Evolutionary conservation across 768 basidiomycete species (phyloP).

Genomic region (Pleurotus eryngii): DNA sequence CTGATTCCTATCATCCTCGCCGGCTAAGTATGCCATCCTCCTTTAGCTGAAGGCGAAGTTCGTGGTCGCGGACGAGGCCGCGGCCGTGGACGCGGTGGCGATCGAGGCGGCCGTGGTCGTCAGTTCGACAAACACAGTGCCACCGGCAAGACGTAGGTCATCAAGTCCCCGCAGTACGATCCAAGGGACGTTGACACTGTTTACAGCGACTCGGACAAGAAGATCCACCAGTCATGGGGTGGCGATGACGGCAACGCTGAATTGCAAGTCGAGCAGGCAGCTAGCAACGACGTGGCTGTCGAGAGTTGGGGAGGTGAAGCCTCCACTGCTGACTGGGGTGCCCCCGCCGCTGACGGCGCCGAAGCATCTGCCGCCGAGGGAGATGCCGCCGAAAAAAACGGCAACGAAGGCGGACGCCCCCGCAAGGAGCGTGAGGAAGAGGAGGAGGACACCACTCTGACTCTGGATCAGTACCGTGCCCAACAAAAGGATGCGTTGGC

Average conservation of each 20-base stretch:
- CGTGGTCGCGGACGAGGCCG: conserved; percentile 45
- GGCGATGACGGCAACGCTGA: conserved; percentile 85
- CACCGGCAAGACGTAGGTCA: conserved; percentile 76
- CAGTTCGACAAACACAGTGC: conserved; percentile 83
- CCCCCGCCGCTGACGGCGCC: conserved; percentile 21
- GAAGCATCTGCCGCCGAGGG: conserved; percentile 35
- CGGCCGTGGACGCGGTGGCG: conserved; percentile 46
- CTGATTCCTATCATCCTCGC: not conserved
- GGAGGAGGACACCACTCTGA: conserved; percentile 92
- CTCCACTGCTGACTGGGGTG: conserved; percentile 25
- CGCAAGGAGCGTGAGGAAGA: conserved; percentile 41
- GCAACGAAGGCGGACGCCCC: conserved; percentile 31
- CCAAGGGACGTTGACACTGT: conserved; percentile 10
- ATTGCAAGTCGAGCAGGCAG: conserved; percentile 76
- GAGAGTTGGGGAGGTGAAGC: conserved; percentile 36
- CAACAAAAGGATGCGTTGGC: conserved; percentile 60
- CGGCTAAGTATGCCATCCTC: conserved; percentile 6
- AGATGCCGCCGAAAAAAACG: conserved; percentile 24
- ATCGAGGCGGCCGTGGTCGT: conserved; percentile 62
- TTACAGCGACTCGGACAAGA: conserved; percentile 88
- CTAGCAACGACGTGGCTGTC: conserved; percentile 56
- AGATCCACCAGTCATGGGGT: conserved; percentile 93
- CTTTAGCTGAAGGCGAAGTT: conserved; percentile 40
- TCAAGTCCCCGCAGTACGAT: not conserved
- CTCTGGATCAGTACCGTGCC: conserved; percentile 89